Percentiles rank a stretch among this genome's conserved stretches.
These are phyloP conservation scores for Globisporangium megalacanthum DNA, from an alignment of 352 stramenopile species.

Conservation along the genomic window DNA sequence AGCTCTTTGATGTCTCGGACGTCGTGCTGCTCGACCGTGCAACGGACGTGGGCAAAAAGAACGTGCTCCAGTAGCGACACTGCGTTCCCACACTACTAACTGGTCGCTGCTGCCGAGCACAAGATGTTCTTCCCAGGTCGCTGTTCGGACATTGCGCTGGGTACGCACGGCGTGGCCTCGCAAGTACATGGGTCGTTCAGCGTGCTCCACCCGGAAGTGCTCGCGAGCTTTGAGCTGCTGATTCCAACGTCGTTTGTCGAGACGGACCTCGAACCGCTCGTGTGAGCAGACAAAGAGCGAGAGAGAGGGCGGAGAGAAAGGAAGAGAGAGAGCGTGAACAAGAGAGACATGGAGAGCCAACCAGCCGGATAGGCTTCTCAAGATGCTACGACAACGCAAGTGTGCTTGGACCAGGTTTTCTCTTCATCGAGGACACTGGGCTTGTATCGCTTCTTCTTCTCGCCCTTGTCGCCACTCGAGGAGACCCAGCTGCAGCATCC, in stretches of 20 bases:
- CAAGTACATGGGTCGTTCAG: conserved; percentile 94
- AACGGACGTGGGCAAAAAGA: conserved; percentile 94
- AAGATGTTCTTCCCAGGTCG: conserved; percentile 95
- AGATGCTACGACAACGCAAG: too few relatives aligned
- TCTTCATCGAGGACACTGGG: conserved; percentile 15
- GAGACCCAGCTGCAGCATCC: conserved; percentile 19
- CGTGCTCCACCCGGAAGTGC: conserved; percentile 97
- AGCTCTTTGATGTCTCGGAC: conserved; percentile 99
- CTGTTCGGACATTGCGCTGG: conserved; percentile 93
- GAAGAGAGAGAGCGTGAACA: not conserved
- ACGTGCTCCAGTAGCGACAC: conserved; percentile 68
- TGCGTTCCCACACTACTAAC: conserved; percentile 82
- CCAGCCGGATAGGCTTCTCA: too few relatives aligned
- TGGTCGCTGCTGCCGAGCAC: conserved; percentile 54
- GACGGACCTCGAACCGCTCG: conserved; percentile 96
- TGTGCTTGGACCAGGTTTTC: conserved; percentile 26
- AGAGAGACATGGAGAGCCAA: not conserved
- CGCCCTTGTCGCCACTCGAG: conserved; percentile 5
- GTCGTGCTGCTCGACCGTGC: conserved; percentile 95
- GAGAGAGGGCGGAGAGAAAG: not conserved
- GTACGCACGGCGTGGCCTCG: conserved; percentile 51
- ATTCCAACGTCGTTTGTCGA: conserved; percentile 97
- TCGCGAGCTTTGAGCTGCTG: conserved; percentile 97
- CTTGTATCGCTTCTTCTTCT: conserved; percentile 3
- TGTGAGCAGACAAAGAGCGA: conserved; percentile 76